A percentile compares a stretch with the other conserved stretches of the same genome.
These are phyloP conservation scores for Phytophthora agathidicida DNA, from an alignment of 352 stramenopile genomes.

Conservation along the genomic window DNA sequence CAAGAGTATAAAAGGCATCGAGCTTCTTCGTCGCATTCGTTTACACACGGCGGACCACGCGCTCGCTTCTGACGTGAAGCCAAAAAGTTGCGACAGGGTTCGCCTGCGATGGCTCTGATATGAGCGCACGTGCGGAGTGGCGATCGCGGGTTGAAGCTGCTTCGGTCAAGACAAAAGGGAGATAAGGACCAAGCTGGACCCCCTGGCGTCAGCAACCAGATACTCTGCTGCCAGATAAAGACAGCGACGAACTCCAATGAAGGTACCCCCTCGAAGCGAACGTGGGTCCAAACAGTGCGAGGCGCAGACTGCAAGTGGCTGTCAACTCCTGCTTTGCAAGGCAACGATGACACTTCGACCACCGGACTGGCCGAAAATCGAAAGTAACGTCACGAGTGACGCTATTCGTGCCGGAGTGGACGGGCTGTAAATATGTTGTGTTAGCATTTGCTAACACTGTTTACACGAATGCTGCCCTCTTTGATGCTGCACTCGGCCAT, in stretches of 20 bases:
- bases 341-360: too few species aligned
- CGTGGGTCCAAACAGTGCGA: too few species aligned
- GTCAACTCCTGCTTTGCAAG: too few species aligned
- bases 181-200: too few species aligned
- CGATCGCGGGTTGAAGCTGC: constrained; percentile 10
- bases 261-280: neutral
- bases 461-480: too few species aligned
- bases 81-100: neutral
- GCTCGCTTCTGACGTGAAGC: neutral
- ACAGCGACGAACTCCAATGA: neutral
- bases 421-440: too few species aligned
- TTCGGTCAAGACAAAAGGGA: constrained; percentile 11
- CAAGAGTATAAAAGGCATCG: neutral
- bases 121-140: constrained; percentile 15
- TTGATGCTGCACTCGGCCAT: too few species aligned
- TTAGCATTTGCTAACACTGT: too few species aligned
- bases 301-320: too few species aligned
- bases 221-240: neutral
- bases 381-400: too few species aligned
- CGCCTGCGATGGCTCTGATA: constrained; percentile 20
- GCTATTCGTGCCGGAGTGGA: too few species aligned
- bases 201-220: neutral
- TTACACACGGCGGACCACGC: constrained; percentile 3
- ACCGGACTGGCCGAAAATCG: too few species aligned
- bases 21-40: neutral